Base-by-base conservation (phyloP, 768 basidiomycete species). In the Antrodiella citrinella region DNA sequence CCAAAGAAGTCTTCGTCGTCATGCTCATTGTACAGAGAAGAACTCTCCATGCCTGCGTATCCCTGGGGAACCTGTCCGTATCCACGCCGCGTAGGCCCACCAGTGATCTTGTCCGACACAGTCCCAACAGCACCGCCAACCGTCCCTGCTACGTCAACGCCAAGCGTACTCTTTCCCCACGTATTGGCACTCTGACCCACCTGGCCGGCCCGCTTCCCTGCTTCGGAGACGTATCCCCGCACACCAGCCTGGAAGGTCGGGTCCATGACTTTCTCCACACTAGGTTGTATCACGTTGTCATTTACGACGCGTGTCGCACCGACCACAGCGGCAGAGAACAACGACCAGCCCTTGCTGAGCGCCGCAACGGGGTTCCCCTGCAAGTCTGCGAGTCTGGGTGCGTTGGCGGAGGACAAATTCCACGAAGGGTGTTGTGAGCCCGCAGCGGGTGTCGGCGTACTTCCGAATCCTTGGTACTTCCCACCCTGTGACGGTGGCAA, bases 401-500 rank as follows among this genome's bases (percentile, higher is more conserved):
- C 83, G 26, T 84, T 78, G 9, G 83, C 80, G 23, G 91, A 93
- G 3, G 91, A 91, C 39, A 89, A 70, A 4, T 76, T 72, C 59
- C 75, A 82, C 2, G 88, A 79, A 2, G 90, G 84, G 64, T 87
- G 77, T 47, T 78, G 72, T 21, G 75, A 68, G 7, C 30, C 30
- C 30, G 15, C 15, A 4, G 76, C 67, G 11, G 85, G 81, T 1
- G 78, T 67, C n/a, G 91, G 86, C 0, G 90, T 85, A 58, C 71
- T 92, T 7, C 94, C 91, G 65, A 99, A 99, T 9, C 96, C 94
- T 52, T 82, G 80, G 67, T 97, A 99, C 47, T 81, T 81, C 23
- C 95, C 95, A 46, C 93, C 95, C 69, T 96, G 93, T 3, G 86
- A 90, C 10, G 95, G 95, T 1, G 91, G 91, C 11, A 97, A 68